Evolutionary conservation across 78 protist species (phyloP).

Genomic region (Chrysochromulina parva): DNA sequence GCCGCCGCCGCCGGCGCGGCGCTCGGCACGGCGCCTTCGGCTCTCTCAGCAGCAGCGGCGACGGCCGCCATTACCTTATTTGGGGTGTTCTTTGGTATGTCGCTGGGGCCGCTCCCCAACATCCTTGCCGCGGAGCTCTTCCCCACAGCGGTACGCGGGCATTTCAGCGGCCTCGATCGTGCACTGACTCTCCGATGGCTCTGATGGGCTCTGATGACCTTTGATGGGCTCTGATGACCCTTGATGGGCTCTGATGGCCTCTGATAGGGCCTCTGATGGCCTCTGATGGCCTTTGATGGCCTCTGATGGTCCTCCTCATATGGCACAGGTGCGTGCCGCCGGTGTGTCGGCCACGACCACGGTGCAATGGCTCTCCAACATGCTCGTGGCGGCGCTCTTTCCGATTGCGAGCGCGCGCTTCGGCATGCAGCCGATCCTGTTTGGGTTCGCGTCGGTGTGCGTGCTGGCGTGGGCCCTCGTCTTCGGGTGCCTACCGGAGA

Average conservation of each 20-base stretch:
- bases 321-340: background rate
- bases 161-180: too few species aligned
- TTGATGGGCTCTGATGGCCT: too few species aligned
- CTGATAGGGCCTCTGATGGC: too few species aligned
- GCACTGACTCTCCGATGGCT: too few species aligned
- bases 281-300: too few species aligned
- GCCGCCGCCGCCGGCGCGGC: background rate
- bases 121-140: slow-evolving; percentile 4
- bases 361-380: background rate
- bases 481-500: background rate
- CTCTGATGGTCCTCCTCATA: too few species aligned
- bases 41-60: background rate
- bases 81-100: background rate
- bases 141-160: background rate
- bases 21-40: background rate
- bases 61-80: background rate
- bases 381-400: background rate
- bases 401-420: background rate
- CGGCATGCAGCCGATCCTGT: background rate
- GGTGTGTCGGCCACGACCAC: background rate
- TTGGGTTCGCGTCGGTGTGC: background rate
- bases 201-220: too few species aligned
- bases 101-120: background rate
- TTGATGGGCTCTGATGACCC: too few species aligned
- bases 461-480: background rate